Conservation (phyloP, 2,329 filamentous ascomycete species). For the Elsinoe arachidis region DNA sequence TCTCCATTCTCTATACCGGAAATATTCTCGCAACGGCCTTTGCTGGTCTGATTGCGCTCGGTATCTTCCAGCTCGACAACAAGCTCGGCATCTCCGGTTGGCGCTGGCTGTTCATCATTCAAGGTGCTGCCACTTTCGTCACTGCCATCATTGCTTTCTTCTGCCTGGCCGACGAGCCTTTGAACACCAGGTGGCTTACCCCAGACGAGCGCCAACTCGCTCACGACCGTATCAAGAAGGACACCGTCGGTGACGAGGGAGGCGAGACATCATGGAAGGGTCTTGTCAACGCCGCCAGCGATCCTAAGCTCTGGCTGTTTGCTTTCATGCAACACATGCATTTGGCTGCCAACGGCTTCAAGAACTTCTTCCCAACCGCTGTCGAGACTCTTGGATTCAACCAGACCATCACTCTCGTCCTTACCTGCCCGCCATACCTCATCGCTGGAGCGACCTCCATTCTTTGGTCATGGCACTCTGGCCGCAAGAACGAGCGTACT, state of each 20-base stretch:
- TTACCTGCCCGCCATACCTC: slow-evolving; percentile 36
- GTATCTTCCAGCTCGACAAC: slow-evolving; percentile 36
- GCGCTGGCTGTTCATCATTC: slow-evolving; percentile 32
- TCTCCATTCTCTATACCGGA: slow-evolving; percentile 39
- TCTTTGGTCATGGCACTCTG: slow-evolving; percentile 28
- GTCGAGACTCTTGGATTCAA: slow-evolving; percentile 43
- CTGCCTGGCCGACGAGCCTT: slow-evolving; percentile 16
- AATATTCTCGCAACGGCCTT: slow-evolving; percentile 38
- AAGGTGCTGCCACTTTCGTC: slow-evolving; percentile 27
- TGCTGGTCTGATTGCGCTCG: slow-evolving; percentile 31
- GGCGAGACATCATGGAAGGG: slow-evolving; percentile 40
- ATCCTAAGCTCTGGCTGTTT: slow-evolving; percentile 47
- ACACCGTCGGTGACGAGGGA: slow-evolving; percentile 42
- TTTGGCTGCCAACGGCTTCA: slow-evolving; percentile 45
- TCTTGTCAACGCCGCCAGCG: slow-evolving; percentile 41
- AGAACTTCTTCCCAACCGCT: slow-evolving; percentile 40
- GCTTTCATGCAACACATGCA: slow-evolving; percentile 50
- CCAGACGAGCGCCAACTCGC: slow-evolving; percentile 42
- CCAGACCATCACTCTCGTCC: slow-evolving; percentile 41
- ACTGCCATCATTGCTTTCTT: slow-evolving; percentile 19
- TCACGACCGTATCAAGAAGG: slow-evolving; percentile 40
- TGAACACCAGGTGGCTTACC: slow-evolving; percentile 24
- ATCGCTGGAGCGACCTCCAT: slow-evolving; percentile 26
- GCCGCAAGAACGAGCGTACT: slow-evolving; percentile 32
- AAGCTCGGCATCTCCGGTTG: slow-evolving; percentile 36